Evolutionary conservation across 2,329 filamentous ascomycete genomes (phyloP), one percentile per base, ranked within the genome.

Genomic region (Diaporthe sp.): DNA sequence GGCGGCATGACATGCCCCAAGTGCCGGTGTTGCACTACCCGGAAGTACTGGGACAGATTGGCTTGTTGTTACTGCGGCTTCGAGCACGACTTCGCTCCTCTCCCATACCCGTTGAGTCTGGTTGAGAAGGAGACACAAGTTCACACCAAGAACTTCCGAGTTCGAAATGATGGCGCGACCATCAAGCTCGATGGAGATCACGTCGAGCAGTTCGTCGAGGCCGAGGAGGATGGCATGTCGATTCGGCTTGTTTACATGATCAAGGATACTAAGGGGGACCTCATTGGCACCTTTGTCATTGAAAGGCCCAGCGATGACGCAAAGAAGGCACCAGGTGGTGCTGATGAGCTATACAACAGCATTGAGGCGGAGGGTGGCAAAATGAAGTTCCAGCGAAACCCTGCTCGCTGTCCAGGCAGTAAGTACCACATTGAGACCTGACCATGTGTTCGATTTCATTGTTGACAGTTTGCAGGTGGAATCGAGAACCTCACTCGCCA

Each of bases 1-100:
- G 85, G 86, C 70, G 94, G 93, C 0, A 89, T 95, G 62, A 90
- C 93, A 2, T 96, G 94, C 78, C 91, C 90, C 0, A 76, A 83
- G 1, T 95, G 94, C 77, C 84, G 86, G 0, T 88, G 90, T 55
- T 94, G 93, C 79, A 91, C 87, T 57, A 87, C 90, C 3, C 87
- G 93, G 1, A 85, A 88, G 19, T 82, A 87, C 34, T 95, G 93
- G 92, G 83, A 83, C 7, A 86, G 88, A 1, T 94, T 92, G 92
- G 82, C 84, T 37, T 95, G 93, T 76, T 85, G 87, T 58, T 89
- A 78, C 1, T 94, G 92, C 78, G 81, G 80, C 2, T 93, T 88
- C 67, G 80, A 79, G 15, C 74, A 78, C 1, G 17, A 55, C 9
- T 3, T 13, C 0, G 9, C 39, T 8, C 73, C 73, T n/a, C 39